Evolutionary conservation across 2,329 filamentous ascomycete species (phyloP), one percentile per base, ranked within the genome.

Genomic region (Trichoderma endophyticum): DNA sequence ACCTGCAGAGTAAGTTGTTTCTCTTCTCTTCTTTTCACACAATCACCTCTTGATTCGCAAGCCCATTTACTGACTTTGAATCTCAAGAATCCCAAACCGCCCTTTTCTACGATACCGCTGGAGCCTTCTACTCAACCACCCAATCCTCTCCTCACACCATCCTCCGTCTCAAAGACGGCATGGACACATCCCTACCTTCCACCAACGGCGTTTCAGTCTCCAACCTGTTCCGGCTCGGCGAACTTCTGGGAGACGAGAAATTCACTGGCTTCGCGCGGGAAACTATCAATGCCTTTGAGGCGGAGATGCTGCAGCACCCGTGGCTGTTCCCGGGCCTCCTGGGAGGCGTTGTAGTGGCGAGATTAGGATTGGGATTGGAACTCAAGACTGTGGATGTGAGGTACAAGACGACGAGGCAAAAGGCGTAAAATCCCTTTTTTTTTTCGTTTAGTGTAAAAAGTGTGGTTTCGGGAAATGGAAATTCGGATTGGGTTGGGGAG

Each of bases 111-210:
- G 94, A 97, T 76, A 79, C 84, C 4, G 82, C 79, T 30, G 88
- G 88, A 56, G 93, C 88, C 36, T 96, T 95, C 85, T 96, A 93
- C 83, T 91, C 90, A 5, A 94, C 92, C 1, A 83, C 86, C 5
- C 82, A 84, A 14, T 82, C 86, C 56, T 89, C 91, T 11, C 84
- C 90, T 0, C 89, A 94, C 77, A 87, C 92, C 32, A 91, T 98
- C 72, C 88, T 98, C 73, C 91, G 95, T 28, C 88, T 98, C 64
- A 99, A 99, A 82, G 94, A 97, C 74, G 96, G 94, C 75, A 98
- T 98, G 88, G 96, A 99, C 81, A 93, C 93, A 6, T 91, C 94
- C 1, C 92, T 96, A 73, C 96, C 96, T 0, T 96, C 94, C 0
- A 92, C 93, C 66, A 99, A 99, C 79, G 94, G 93, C 51, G 88